These are phyloP conservation scores for Podospora conica DNA, from an alignment of 495 filamentous ascomycete genomes.

Conservation along the genomic window DNA sequence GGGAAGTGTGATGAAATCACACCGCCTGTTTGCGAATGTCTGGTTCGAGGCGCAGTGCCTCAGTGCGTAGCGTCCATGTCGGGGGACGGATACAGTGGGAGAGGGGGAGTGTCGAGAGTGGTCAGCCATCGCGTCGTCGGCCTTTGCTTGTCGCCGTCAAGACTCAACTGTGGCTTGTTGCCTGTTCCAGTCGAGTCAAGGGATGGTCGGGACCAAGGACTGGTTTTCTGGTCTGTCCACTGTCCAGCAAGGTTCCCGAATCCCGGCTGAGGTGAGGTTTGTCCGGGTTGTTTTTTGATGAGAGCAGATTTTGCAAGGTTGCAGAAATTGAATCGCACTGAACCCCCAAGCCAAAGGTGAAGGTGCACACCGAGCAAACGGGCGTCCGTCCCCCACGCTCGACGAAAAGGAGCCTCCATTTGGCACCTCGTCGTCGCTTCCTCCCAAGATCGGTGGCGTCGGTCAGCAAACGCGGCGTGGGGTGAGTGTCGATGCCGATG, in stretches of 20 bases:
- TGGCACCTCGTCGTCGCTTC: background rate
- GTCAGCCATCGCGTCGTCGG: background rate
- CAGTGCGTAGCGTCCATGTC: background rate
- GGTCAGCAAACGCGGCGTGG: background rate
- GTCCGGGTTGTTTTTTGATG: too few relatives aligned
- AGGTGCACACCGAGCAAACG: background rate
- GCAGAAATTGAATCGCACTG: background rate
- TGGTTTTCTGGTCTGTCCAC: background rate
- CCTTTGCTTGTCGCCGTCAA: background rate
- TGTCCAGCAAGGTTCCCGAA: background rate
- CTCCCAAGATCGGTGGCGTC: background rate
- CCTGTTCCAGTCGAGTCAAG: background rate
- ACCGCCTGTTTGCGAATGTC: constrained; percentile 8
- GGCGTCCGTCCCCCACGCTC: background rate
- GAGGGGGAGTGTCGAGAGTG: too few relatives aligned
- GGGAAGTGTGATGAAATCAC: constrained; percentile 6
- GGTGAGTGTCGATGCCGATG: background rate
- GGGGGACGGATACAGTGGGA: background rate
- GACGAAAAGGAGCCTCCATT: background rate
- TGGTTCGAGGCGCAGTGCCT: constrained; percentile 4
- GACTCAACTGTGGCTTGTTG: background rate
- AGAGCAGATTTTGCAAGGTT: background rate
- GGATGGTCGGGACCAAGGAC: background rate
- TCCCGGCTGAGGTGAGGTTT: background rate
- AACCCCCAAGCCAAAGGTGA: background rate